phyloP scores from a whole-genome alignment of 768 basidiomycete species.

The Suillus subluteus region DNA sequence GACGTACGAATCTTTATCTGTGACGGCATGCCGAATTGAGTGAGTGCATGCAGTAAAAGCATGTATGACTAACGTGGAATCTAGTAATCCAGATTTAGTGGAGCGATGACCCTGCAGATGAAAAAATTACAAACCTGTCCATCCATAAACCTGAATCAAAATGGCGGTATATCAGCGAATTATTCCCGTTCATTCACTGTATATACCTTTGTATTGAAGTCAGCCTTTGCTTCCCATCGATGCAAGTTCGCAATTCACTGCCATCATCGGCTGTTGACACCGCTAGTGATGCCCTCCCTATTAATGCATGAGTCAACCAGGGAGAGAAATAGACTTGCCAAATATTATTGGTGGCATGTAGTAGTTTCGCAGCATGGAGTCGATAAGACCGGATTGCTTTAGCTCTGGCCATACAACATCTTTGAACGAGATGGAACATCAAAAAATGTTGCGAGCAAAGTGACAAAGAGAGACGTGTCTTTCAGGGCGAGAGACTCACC shows the following conservation, averaged over 20 bases:
- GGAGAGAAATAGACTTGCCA: conserved; percentile 39
- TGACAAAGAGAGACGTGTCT: neutral
- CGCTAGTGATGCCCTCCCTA: conserved; percentile 31
- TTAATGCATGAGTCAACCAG: conserved; percentile 9
- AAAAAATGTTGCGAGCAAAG: neutral
- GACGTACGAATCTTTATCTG: conserved; percentile 47
- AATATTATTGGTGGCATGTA: conserved; percentile 73
- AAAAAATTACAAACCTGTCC: conserved; percentile 49
- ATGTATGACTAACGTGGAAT: conserved; percentile 43
- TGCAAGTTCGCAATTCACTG: conserved; percentile 53
- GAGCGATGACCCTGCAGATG: neutral
- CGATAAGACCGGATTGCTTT: conserved; percentile 65
- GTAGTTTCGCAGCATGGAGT: conserved; percentile 65
- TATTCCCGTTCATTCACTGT: neutral
- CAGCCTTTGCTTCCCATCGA: conserved; percentile 76
- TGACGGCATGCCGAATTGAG: conserved; percentile 12
- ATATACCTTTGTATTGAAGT: conserved; percentile 64
- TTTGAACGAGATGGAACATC: conserved; percentile 22
- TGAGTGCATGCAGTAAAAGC: neutral
- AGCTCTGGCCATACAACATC: conserved; percentile 67
- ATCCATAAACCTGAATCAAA: conserved; percentile 50
- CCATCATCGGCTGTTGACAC: conserved; percentile 44
- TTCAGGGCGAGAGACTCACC: conserved; percentile 37
- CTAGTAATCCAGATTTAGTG: conserved; percentile 26
- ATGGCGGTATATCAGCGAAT: neutral